These are phyloP conservation scores for Vaucheria bursata DNA, from an alignment of 352 stramenopile species.

Conservation along the genomic window DNA sequence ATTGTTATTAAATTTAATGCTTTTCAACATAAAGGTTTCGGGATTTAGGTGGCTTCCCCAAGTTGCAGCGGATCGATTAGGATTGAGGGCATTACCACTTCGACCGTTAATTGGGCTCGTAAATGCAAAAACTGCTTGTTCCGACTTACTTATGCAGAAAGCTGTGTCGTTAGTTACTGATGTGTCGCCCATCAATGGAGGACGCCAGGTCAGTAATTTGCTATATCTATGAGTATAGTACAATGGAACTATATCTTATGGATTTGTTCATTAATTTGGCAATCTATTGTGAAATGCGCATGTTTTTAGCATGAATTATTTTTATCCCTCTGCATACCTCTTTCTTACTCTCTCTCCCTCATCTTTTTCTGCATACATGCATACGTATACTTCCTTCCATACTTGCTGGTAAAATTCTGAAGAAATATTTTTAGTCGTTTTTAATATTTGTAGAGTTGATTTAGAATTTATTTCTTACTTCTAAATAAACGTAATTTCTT, in stretches of 20 bases:
- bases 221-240: background rate
- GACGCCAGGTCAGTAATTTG: conserved; percentile 48
- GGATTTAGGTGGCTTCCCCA: conserved; percentile 38
- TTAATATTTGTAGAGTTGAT: too few species aligned
- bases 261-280: background rate
- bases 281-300: background rate
- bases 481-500: too few species aligned
- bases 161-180: conserved; percentile 63
- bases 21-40: too few species aligned
- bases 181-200: conserved; percentile 62
- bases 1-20: too few species aligned
- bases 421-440: too few species aligned
- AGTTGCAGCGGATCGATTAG: conserved; percentile 21
- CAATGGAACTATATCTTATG: background rate
- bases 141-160: conserved; percentile 62
- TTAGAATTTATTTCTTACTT: too few species aligned
- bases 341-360: background rate
- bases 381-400: background rate
- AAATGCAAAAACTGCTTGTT: conserved; percentile 48
- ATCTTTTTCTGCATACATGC: background rate
- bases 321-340: background rate
- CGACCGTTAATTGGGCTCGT: conserved; percentile 51
- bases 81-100: conserved; percentile 43
- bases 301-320: background rate
- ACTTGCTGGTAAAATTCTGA: too few species aligned